phyloP scores from a whole-genome alignment of 768 basidiomycete species.

The Phanerodontia chrysosporium region DNA sequence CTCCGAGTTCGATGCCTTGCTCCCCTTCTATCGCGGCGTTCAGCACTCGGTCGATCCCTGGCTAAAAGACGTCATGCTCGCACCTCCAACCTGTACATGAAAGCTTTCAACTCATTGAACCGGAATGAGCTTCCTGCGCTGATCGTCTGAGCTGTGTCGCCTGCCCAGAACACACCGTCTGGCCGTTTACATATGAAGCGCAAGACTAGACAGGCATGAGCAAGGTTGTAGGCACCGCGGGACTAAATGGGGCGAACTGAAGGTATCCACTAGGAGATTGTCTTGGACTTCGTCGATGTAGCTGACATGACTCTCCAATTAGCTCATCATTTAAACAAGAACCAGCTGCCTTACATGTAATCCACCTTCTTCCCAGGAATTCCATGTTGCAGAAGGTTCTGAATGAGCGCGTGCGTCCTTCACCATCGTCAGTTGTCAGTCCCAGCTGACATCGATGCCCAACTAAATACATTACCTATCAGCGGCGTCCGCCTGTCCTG shows the following conservation, averaged over 20 bases:
- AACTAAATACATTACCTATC: slow-evolving; percentile 40
- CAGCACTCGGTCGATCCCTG: no score
- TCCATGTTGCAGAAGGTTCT: slow-evolving; percentile 24
- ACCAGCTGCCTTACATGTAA: slow-evolving; percentile 42
- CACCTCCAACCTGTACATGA: slow-evolving; percentile 59
- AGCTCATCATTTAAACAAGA: background rate
- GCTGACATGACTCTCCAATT: slow-evolving; percentile 27
- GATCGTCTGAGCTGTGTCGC: slow-evolving; percentile 75
- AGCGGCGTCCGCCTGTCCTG: slow-evolving; percentile 50
- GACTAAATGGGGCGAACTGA: slow-evolving; percentile 34
- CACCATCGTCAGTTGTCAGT: background rate
- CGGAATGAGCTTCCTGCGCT: slow-evolving; percentile 66
- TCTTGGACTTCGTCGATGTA: slow-evolving; percentile 72
- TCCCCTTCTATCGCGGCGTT: background rate
- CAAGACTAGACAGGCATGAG: slow-evolving; percentile 40
- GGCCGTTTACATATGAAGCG: slow-evolving; percentile 56
- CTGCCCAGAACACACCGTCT: slow-evolving; percentile 72
- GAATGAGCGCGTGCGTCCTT: slow-evolving; percentile 51
- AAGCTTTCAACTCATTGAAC: slow-evolving; percentile 69
- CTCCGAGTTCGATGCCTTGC: slow-evolving; percentile 7
- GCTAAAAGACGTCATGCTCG: background rate
- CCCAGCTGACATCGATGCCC: background rate
- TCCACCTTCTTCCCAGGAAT: slow-evolving; percentile 45
- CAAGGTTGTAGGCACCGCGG: background rate
- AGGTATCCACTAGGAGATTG: slow-evolving; percentile 60